Base-by-base conservation (phyloP, 139 green algal species). In the Pleodorina starrii region DNA sequence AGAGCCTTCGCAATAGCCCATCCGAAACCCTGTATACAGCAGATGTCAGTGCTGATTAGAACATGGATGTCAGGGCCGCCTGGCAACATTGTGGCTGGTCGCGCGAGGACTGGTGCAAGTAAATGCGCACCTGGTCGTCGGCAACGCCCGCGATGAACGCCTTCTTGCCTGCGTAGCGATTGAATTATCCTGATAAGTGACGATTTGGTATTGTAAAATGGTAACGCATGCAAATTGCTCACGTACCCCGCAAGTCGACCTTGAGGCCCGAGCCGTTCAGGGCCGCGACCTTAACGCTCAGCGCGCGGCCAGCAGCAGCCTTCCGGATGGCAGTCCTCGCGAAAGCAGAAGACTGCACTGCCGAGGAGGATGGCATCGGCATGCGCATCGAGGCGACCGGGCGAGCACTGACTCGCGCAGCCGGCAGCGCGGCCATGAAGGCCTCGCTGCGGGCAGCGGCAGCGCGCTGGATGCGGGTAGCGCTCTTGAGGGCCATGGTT, bases 111-210 rank as follows among this genome's bases (percentile, higher is more conserved):
- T 57, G 1, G 42, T 80, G 72, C 72, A 80, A 80, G 72, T 36
- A 80, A 80, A 80, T 46, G 42, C 90, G 50, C 75, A 96, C 97
- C 94, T 99, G 96, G 93, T 99, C 98, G 86, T 99, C 98, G 51
- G 98, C 98, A 51, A 99, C 97, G 51, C 98, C 98, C 50, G 98
- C 98, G 51, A 99, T 98, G 94, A 99, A 99, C 0, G 97, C 98
- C 87, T 97, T 97, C 95, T 99, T 99, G 60, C 97, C 98, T 98
- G 94, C 80, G 76, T 11, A 50, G 42, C 16, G 32, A 10, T 3
- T 10, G 4, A 87, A 85, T 84, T 84, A 29, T 38, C 29, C 35
- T 35, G 10, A 50, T 32, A 54, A 1, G 23, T 16, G 1, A 25
- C 25, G 51, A 76, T 12, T 32, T 76, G 40, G 17, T 19, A 57